These are phyloP conservation scores for Xylariaceae sp. DNA, from an alignment of 2,329 filamentous ascomycete genomes.

Conservation along the genomic window DNA sequence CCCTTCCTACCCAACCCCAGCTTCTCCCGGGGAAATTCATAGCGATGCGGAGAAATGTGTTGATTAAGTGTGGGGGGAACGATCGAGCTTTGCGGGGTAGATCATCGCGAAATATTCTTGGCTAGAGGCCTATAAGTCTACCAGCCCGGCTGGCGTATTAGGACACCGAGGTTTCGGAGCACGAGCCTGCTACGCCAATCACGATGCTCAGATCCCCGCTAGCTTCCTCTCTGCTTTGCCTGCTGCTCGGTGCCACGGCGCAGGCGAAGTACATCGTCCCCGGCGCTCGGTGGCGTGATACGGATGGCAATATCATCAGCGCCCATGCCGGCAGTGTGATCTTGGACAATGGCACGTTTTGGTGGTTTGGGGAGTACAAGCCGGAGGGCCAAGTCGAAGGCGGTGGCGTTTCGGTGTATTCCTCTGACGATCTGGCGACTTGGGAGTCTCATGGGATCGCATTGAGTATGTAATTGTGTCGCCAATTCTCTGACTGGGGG, in stretches of 20 bases:
- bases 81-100: conserved; percentile 22
- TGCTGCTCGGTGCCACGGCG: conserved; percentile 31
- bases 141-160: background rate
- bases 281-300: conserved; percentile 65
- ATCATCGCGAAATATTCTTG: conserved; percentile 19
- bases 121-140: conserved; percentile 11
- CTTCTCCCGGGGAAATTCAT: conserved; percentile 32
- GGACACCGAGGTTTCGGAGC: conserved; percentile 1
- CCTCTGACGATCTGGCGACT: conserved; percentile 64
- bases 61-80: too few relatives aligned
- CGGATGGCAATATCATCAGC: conserved; percentile 63
- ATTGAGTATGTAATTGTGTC: conserved; percentile 47
- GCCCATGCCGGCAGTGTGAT: conserved; percentile 65
- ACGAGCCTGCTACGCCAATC: background rate
- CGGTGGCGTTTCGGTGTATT: conserved; percentile 65
- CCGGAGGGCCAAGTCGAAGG: conserved; percentile 62
- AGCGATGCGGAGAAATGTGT: conserved; percentile 36
- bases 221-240: conserved; percentile 8
- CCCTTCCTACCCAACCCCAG: too few relatives aligned
- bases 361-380: conserved; percentile 68
- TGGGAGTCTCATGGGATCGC: conserved; percentile 65
- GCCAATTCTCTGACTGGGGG: background rate
- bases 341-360: conserved; percentile 61
- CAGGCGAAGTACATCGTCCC: conserved; percentile 64
- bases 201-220: conserved; percentile 6